Evolutionary conservation across 139 green algal genomes (phyloP), one percentile per base, ranked within the genome.

Genomic region (Tetradesmus lagerheimii): DNA sequence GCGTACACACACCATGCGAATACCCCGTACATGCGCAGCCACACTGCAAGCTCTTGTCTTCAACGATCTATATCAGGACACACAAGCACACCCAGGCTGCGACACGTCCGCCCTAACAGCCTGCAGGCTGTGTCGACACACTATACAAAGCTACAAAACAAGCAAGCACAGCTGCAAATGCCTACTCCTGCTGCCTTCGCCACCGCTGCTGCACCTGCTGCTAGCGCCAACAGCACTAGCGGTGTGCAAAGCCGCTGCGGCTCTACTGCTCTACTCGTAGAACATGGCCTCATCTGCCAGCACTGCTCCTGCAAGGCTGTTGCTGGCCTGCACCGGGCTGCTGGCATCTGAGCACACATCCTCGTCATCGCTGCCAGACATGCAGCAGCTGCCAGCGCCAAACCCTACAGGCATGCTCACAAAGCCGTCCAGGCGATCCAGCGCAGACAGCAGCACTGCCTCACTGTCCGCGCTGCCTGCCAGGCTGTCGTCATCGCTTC

Each of bases 401-500:
- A 37, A 27, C 0, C 25, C 77, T 4, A 67, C 38, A 16, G 39
- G 41, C 45, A 50, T 37, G 20, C 57, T 78, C 1, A 37, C 90
- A 76, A 90, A 90, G 29, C 83, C 87, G 57, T 93, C 89, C 15
- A 95, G 39, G 38, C 53, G 67, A n/a, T 93, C 91, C 23, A 94
- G 74, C 75, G 92, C 91, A 37, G 87, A 85, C 37, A 94, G 86
- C 38, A 95, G 85, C 88, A 93, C 79, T 6, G 91, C 91, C 31
- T 89, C 84, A 8, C 84, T 92, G 84, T 92, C 45, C 8, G 39
- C 66, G 75, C 84, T 83, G 66, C 39, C 39, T 38, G 23, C 34
- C 0, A 86, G 31, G 47, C 50, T n/a, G 71, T 79, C 71, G n/a
- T 90, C 80, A 88, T 79, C 15, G 45, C 41, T 41, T n/a, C 67